Percentiles rank a stretch among this genome's conserved stretches.
phyloP scores from a whole-genome alignment of 2,329 filamentous ascomycete species.

The Aureobasidium namibiae region DNA sequence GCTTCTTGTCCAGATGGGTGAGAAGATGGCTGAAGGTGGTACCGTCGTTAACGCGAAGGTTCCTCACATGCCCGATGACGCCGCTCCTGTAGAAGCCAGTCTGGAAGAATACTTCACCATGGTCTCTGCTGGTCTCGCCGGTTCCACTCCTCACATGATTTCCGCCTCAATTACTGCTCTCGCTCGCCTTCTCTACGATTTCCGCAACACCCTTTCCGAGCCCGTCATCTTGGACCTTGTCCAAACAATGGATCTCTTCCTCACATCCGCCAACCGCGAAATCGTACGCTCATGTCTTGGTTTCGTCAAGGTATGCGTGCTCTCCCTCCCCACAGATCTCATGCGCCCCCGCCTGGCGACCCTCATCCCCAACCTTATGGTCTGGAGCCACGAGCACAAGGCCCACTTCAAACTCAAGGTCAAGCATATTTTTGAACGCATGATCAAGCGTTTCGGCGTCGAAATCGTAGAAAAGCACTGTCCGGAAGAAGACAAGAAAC shows the following conservation, averaged over 20 bases:
- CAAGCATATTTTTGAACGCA: conserved; percentile 93
- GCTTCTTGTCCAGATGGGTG: conserved; percentile 78
- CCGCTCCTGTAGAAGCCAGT: conserved; percentile 66
- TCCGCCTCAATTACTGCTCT: conserved; percentile 93
- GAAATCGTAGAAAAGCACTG: conserved; percentile 71
- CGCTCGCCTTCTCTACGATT: conserved; percentile 88
- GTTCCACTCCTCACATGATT: conserved; percentile 92
- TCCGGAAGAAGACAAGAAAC: conserved; percentile 78
- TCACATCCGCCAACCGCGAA: conserved; percentile 93
- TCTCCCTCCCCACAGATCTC: conserved; percentile 70
- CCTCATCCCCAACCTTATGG: conserved; percentile 81
- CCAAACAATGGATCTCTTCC: conserved; percentile 89
- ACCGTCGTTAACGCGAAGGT: conserved; percentile 80
- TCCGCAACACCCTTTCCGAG: conserved; percentile 60
- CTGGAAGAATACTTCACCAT: conserved; percentile 97
- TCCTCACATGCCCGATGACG: conserved; percentile 71
- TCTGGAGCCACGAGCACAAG: conserved; percentile 98
- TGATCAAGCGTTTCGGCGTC: conserved; percentile 84
- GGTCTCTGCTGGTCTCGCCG: conserved; percentile 91
- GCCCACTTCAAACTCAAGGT: conserved; percentile 94
- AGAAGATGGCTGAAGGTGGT: conserved; percentile 67
- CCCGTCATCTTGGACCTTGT: conserved; percentile 75
- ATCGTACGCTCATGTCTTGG: conserved; percentile 91
- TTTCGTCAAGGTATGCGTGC: conserved; percentile 92
- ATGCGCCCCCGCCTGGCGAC: conserved; percentile 69